Conservation (phyloP, 2,329 filamentous ascomycete genomes). For the Scedosporium dehoogii region DNA sequence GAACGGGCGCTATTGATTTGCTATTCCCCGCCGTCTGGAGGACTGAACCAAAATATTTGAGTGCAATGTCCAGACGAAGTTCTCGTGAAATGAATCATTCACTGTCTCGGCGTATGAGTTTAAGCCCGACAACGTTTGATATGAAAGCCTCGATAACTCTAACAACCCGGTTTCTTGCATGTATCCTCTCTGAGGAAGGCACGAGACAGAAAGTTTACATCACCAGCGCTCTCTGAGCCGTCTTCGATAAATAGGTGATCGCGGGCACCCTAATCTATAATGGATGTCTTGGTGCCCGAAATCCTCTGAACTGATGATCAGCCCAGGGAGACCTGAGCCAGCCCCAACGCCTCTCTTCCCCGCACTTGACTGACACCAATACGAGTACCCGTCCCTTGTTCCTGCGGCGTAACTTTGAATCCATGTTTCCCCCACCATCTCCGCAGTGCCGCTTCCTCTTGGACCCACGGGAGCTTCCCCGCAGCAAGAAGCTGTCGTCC, state of each 20-base stretch:
- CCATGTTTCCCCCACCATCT: neutral
- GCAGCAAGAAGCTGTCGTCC: neutral
- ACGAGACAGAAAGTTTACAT: neutral
- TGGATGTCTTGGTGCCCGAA: no score
- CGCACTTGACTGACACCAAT: no score
- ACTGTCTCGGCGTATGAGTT: neutral
- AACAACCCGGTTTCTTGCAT: neutral
- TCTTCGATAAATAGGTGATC: no score
- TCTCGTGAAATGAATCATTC: no score
- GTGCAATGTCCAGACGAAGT: no score
- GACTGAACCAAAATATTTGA: no score
- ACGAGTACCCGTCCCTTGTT: neutral
- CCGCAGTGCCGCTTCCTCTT: neutral
- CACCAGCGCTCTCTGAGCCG: no score
- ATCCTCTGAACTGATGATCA: no score
- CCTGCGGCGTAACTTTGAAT: neutral
- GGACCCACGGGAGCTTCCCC: neutral
- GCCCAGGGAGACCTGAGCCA: no score
- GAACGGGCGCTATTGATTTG: neutral
- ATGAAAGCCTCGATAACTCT: neutral
- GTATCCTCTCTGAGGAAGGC: neutral
- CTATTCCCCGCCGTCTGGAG: neutral
- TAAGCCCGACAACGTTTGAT: neutral
- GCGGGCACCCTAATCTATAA: no score
- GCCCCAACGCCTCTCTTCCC: no score